Percentiles rank a stretch among this genome's conserved stretches.
These are phyloP conservation scores for Penicillium fimorum DNA, from an alignment of 495 filamentous ascomycete species.

Conservation along the genomic window DNA sequence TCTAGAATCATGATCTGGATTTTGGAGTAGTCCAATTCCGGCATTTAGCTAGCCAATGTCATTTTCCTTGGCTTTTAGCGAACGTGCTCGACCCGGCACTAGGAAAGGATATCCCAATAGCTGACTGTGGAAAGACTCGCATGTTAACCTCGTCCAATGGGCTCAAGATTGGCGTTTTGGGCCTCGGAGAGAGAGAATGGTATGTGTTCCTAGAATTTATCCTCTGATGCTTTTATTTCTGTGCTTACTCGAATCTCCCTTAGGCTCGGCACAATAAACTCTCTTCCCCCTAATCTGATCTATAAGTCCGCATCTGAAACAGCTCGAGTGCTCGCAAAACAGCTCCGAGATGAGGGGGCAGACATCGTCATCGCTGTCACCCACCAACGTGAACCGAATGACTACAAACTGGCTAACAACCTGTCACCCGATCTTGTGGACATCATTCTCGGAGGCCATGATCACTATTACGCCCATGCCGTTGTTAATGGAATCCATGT, in stretches of 20 bases:
- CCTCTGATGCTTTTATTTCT: not conserved
- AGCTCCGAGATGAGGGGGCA: slow-evolving; percentile 70
- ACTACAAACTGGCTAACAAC: slow-evolving; percentile 73
- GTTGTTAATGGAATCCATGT: slow-evolving; percentile 76
- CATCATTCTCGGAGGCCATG: slow-evolving; percentile 83
- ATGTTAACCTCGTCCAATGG: slow-evolving; percentile 79
- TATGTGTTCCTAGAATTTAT: slow-evolving; percentile 14
- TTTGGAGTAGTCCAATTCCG: slow-evolving; percentile 82
- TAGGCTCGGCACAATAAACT: slow-evolving; percentile 85
- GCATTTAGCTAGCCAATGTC: slow-evolving; percentile 68
- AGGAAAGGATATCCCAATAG: slow-evolving; percentile 65
- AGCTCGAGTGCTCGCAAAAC: slow-evolving; percentile 66
- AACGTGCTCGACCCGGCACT: slow-evolving; percentile 80
- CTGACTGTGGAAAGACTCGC: slow-evolving; percentile 63
- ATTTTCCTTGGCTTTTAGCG: slow-evolving; percentile 86
- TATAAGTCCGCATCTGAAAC: slow-evolving; percentile 74
- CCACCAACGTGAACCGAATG: slow-evolving; percentile 83
- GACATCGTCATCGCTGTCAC: slow-evolving; percentile 79
- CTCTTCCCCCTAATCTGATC: slow-evolving; percentile 73
- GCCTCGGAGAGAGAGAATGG: slow-evolving; percentile 75
- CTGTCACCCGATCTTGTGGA: slow-evolving; percentile 68
- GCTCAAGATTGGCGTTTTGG: slow-evolving; percentile 81
- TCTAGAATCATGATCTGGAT: slow-evolving; percentile 85
- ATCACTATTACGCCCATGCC: slow-evolving; percentile 80
- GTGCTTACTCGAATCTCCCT: not conserved